phyloP scores from a whole-genome alignment of 495 filamentous ascomycete genomes.

The Neurospora intermedia region DNA sequence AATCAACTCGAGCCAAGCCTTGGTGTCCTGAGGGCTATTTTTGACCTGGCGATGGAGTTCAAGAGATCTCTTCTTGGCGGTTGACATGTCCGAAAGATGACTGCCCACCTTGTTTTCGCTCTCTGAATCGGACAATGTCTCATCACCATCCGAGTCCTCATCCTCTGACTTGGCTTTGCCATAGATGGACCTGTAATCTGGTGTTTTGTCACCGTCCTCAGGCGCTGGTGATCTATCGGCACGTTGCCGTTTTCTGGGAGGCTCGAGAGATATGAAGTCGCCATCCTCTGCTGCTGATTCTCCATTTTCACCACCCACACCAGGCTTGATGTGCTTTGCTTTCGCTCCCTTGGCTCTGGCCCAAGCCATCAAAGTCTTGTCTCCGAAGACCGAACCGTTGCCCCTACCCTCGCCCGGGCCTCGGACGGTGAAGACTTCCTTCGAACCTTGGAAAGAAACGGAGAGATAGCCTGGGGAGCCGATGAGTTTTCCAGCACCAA shows the following conservation, averaged over 20 bases:
- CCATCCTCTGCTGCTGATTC: constrained; percentile 8
- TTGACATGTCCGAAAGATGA: constrained; percentile 22
- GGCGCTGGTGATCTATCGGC: constrained; percentile 10
- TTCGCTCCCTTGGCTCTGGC: constrained; percentile 14
- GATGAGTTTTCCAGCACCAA: constrained; percentile 29
- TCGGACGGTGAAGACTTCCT: constrained; percentile 27
- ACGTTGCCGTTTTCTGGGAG: constrained; percentile 33
- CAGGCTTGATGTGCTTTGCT: constrained; percentile 19
- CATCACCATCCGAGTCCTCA: constrained; percentile 31
- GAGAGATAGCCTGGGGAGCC: constrained; percentile 26
- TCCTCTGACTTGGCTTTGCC: constrained; percentile 43
- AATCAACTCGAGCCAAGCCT: constrained; percentile 67
- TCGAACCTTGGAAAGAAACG: constrained; percentile 23
- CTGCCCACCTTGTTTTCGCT: constrained; percentile 23
- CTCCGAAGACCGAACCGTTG: constrained; percentile 25
- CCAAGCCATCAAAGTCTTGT: constrained; percentile 21
- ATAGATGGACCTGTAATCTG: constrained; percentile 61
- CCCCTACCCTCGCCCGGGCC: constrained; percentile 9
- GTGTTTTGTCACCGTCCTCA: constrained; percentile 34
- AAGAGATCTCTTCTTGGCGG: constrained; percentile 36
- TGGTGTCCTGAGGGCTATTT: constrained; percentile 51
- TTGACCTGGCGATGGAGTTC: constrained; percentile 50
- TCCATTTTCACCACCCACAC: neutral
- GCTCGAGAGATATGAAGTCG: constrained; percentile 27
- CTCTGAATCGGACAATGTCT: constrained; percentile 33